Percentiles rank a stretch among this genome's conserved stretches.
phyloP scores from a whole-genome alignment of 2,329 filamentous ascomycete genomes.

The Ophiostoma sp. region DNA sequence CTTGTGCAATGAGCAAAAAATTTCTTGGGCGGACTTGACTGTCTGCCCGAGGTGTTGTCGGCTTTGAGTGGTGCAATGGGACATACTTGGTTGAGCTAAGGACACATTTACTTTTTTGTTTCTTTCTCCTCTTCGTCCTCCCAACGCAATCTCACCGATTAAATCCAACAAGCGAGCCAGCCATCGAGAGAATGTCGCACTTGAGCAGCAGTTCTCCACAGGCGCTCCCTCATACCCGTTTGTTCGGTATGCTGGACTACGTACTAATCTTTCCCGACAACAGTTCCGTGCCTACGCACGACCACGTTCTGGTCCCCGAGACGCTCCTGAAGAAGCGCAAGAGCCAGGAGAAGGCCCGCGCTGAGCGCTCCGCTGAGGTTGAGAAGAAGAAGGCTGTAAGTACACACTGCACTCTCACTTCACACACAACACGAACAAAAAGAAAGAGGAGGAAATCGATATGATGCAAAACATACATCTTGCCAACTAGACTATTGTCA shows the following conservation, averaged over 20 bases:
- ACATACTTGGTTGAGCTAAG: background rate
- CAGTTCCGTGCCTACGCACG: conserved; percentile 88
- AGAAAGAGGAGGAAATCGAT: conserved; percentile 45
- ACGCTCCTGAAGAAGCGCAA: conserved; percentile 99
- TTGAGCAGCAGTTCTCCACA: conserved; percentile 91
- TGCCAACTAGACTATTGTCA: conserved; percentile 91
- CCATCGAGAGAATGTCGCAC: conserved; percentile 88
- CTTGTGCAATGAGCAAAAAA: conserved; percentile 27
- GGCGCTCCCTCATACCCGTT: conserved; percentile 60
- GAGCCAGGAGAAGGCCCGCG: conserved; percentile 98
- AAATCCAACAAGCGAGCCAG: conserved; percentile 80
- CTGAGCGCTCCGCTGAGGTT: conserved; percentile 75
- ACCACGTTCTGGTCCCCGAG: conserved; percentile 97
- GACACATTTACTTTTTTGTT: background rate
- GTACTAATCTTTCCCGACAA: conserved; percentile 67
- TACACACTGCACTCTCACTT: conserved; percentile 29
- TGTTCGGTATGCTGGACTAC: conserved; percentile 64
- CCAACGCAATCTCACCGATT: conserved; percentile 64
- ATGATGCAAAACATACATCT: conserved; percentile 84
- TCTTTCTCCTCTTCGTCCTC: conserved; percentile 24
- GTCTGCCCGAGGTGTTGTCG: conserved; percentile 68
- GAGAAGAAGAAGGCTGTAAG: conserved; percentile 87
- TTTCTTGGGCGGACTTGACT: conserved; percentile 47
- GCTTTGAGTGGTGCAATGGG: conserved; percentile 57
- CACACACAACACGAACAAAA: conserved; percentile 21